A percentile compares a stretch with the other conserved stretches of the same genome.
These are phyloP conservation scores for Penicillium brevicompactum DNA, from an alignment of 2,329 filamentous ascomycete species.

Conservation along the genomic window DNA sequence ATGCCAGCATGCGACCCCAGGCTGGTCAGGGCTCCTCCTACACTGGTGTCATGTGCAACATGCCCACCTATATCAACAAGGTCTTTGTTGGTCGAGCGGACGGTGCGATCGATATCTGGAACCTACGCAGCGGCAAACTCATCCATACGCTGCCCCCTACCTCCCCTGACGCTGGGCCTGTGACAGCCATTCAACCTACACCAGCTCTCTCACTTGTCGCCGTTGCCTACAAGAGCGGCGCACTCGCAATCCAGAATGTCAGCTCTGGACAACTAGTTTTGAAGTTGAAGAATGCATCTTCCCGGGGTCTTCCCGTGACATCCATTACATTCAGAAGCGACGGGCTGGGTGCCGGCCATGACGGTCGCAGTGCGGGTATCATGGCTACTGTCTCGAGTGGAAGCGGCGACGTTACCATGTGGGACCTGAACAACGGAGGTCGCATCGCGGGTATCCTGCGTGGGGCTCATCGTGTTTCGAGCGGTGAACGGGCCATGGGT, in stretches of 20 bases:
- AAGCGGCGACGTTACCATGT: constrained; percentile 89
- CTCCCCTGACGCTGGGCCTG: constrained; percentile 69
- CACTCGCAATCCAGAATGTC: constrained; percentile 79
- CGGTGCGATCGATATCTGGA: constrained; percentile 95
- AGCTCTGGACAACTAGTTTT: constrained; percentile 74
- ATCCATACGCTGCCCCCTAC: constrained; percentile 87
- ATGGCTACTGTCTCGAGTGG: constrained; percentile 85
- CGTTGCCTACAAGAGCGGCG: constrained; percentile 80
- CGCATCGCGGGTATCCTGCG: constrained; percentile 83
- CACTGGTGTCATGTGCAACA: constrained; percentile 76
- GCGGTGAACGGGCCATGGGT: constrained; percentile 64
- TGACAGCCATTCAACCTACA: constrained; percentile 84
- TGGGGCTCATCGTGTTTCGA: constrained; percentile 74
- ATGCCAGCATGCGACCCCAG: constrained; percentile 73
- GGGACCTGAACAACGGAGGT: constrained; percentile 90
- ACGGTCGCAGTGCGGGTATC: constrained; percentile 81
- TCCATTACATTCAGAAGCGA: constrained; percentile 91
- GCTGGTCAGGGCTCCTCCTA: constrained; percentile 63
- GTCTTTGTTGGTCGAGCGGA: constrained; percentile 85
- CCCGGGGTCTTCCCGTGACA: constrained; percentile 66
- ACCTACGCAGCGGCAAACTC: constrained; percentile 85
- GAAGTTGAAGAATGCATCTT: constrained; percentile 65
- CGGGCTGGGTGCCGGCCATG: constrained; percentile 80
- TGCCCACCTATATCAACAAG: constrained; percentile 97
- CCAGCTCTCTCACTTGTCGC: constrained; percentile 84